Conservation (phyloP, 768 basidiomycete species). For the Calocera viscosa region DNA sequence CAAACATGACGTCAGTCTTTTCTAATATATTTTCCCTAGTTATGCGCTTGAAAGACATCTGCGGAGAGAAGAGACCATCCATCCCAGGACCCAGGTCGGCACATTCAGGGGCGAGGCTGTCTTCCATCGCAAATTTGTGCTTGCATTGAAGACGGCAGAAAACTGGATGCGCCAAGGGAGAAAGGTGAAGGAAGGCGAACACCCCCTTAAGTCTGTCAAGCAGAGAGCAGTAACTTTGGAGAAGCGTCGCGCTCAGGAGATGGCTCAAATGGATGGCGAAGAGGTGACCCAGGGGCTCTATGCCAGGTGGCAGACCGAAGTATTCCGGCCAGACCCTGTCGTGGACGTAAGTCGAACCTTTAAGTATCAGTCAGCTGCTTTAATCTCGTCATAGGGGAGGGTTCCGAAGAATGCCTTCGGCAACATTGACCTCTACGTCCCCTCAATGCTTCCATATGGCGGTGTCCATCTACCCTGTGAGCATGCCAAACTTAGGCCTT, state of each 20-base stretch:
- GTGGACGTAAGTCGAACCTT: constrained; percentile 50
- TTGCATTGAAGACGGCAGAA: constrained; percentile 81
- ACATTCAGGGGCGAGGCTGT: constrained; percentile 89
- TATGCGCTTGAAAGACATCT: constrained; percentile 80
- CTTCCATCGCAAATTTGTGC: constrained; percentile 69
- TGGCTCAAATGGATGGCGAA: constrained; percentile 39
- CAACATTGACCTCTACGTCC: constrained; percentile 90
- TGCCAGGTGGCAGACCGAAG: constrained; percentile 68
- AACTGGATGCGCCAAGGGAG: constrained; percentile 90
- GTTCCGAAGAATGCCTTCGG: constrained; percentile 94
- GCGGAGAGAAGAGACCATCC: constrained; percentile 72
- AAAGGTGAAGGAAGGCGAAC: constrained; percentile 53
- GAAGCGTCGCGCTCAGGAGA: constrained; percentile 58
- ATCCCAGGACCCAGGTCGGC: constrained; percentile 70
- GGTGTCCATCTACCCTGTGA: constrained; percentile 82
- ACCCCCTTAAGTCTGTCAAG: constrained; percentile 85
- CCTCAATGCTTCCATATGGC: constrained; percentile 85
- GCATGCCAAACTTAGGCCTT: constrained; percentile 25
- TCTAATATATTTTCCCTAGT: constrained; percentile 31
- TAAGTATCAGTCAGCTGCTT: neutral
- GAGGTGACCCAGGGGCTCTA: constrained; percentile 81
- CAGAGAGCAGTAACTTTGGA: constrained; percentile 69
- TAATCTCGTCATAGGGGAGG: constrained; percentile 47
- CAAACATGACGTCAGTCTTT: neutral
- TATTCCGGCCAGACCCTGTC: constrained; percentile 67